phyloP scores from a whole-genome alignment of 306 rosid genomes.

The Pyrus communis region DNA sequence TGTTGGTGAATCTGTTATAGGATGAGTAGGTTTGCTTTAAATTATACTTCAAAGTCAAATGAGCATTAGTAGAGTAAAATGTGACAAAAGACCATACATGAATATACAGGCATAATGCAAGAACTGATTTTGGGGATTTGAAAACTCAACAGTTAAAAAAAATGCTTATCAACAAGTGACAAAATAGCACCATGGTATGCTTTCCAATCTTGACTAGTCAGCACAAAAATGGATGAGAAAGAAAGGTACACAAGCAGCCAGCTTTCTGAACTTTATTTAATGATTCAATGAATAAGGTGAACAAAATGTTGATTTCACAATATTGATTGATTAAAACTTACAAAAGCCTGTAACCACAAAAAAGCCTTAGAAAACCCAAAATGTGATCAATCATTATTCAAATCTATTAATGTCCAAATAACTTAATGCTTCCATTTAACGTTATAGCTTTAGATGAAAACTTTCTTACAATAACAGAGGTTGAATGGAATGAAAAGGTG shows the following conservation, averaged over 20 bases:
- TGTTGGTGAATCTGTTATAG: conserved; percentile 36
- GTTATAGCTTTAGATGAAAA: background rate
- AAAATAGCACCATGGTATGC: background rate
- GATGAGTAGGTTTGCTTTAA: conserved; percentile 15
- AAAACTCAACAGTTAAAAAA: background rate
- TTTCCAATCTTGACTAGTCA: background rate
- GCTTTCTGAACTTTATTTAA: background rate
- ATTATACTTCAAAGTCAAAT: background rate
- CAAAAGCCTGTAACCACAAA: background rate
- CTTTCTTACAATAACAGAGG: background rate
- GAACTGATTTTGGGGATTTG: background rate
- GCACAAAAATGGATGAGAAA: background rate
- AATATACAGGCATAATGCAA: background rate
- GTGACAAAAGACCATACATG: background rate
- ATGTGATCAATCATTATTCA: background rate
- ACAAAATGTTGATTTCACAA: background rate
- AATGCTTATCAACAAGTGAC: background rate
- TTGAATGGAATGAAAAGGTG: background rate
- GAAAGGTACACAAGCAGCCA: background rate
- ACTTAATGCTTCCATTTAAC: conserved; percentile 1
- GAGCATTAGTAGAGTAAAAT: background rate
- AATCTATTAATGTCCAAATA: background rate
- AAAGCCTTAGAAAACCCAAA: background rate
- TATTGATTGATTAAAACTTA: background rate
- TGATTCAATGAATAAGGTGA: background rate